These are phyloP conservation scores for Orbilia oligospora DNA, from an alignment of 2,329 filamentous ascomycete species.

Conservation along the genomic window DNA sequence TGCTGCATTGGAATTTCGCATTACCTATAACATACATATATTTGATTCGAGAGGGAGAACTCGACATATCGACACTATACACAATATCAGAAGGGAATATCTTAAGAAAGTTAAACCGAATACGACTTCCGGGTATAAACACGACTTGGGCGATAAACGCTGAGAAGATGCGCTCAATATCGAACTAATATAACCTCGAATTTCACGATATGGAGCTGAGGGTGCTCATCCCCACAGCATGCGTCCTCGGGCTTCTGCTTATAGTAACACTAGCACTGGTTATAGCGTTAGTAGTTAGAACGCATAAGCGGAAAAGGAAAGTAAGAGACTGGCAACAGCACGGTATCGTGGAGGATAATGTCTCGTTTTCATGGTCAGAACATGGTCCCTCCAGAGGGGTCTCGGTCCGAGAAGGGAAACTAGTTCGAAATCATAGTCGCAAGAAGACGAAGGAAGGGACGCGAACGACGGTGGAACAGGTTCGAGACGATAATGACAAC, in stretches of 20 bases:
- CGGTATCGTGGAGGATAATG: constrained; percentile 46
- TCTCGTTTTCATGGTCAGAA: constrained; percentile 57
- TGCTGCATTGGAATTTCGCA: constrained; percentile 3
- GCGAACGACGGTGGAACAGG: constrained; percentile 23
- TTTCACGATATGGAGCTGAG: constrained; percentile 53
- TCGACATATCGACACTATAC: neutral
- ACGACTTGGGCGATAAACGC: neutral
- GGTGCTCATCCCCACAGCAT: constrained; percentile 45
- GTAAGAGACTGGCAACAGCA: constrained; percentile 43
- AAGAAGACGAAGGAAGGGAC: constrained; percentile 25
- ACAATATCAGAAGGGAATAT: neutral
- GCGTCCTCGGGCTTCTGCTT: constrained; percentile 42
- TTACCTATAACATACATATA: neutral
- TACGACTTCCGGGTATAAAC: neutral
- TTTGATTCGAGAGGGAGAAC: neutral
- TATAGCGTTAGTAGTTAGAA: constrained; percentile 32
- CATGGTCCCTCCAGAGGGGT: constrained; percentile 43
- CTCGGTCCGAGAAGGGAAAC: constrained; percentile 53
- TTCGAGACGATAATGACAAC: constrained; percentile 32
- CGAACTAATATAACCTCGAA: constrained; percentile 1
- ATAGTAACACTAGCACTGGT: constrained; percentile 28
- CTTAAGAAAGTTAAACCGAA: neutral
- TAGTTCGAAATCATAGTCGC: constrained; percentile 49
- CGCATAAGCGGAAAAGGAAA: constrained; percentile 27
- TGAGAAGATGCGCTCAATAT: constrained; percentile 35